phyloP scores from a whole-genome alignment of 768 basidiomycete genomes.

The Panus rudis region DNA sequence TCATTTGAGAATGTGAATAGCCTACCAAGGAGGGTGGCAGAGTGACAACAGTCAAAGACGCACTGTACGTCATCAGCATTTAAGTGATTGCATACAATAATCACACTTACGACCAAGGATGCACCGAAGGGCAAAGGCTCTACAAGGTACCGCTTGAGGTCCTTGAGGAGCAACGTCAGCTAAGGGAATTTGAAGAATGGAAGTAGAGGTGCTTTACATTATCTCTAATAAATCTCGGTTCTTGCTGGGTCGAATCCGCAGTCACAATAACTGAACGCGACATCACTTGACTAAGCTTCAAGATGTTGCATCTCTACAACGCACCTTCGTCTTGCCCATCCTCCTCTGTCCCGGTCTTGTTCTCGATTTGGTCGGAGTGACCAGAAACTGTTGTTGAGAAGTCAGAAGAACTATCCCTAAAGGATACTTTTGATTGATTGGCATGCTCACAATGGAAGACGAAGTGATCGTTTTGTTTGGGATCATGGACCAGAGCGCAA shows the following conservation, averaged over 20 bases:
- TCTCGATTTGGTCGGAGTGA: constrained; percentile 4
- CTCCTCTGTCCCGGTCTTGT: constrained; percentile 7
- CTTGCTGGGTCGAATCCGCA: not conserved
- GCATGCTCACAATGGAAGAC: no score
- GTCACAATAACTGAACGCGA: not conserved
- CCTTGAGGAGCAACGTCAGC: constrained; percentile 1
- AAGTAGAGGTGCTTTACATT: no score
- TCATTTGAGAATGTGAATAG: not conserved
- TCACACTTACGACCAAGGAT: constrained; percentile 2
- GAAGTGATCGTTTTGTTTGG: no score
- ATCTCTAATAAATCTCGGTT: not conserved
- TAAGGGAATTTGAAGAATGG: not conserved
- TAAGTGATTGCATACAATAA: not conserved
- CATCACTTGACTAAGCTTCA: not conserved
- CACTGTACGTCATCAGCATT: not conserved
- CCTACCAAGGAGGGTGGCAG: constrained; percentile 3
- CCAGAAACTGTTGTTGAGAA: constrained; percentile 10
- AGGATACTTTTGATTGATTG: no score
- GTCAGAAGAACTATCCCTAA: no score
- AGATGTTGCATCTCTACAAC: not conserved
- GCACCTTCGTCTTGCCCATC: constrained; percentile 7
- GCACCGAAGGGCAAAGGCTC: constrained; percentile 2
- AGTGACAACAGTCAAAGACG: constrained; percentile 6
- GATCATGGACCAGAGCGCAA: no score
- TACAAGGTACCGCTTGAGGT: not conserved